Base-by-base conservation (phyloP, 352 stramenopile genomes). In the Phytopythium montanum region DNA sequence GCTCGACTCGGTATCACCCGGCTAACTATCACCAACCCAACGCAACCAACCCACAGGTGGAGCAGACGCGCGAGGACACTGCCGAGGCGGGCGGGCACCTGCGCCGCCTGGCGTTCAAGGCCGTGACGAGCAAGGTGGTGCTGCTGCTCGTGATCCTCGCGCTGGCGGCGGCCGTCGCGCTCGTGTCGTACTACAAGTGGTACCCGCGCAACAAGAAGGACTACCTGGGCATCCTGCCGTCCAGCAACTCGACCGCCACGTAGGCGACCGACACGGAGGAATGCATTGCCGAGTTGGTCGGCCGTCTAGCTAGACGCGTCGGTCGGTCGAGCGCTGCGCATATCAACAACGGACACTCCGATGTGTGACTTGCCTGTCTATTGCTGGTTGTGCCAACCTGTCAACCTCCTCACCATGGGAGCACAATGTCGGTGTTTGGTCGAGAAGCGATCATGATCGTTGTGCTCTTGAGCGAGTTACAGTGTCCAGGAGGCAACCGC, bases 131-230 rank as follows among this genome's bases (percentile, higher is more conserved):
- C 70, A 85, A 82, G 60, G 31, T 92, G 36, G 39, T 82, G 28
- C 54, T 90, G 58, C 31, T 79, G 29, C 52, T 92, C 28, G 59
- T 92, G 23, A 92, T 92, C 26, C 56, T 92, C 19, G 75, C 64
- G 16, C 69, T 92, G 23, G 62, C 59, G 2, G 62, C 72, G 21
- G 79, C 82, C 28, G 89, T 92, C 48, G 66, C 60, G 12, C 48
- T 88, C 29, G 78, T 92, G 6, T 85, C 82, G 44, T 89, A 90
- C 60, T 88, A 85, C 73, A 87, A 85, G 51, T 92, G 82, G 82
- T 92, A 88, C 55, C 82, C 82, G 21, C 70, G 72, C 50, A 73
- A 78, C 62, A 79, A 88, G 66, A 90, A 86, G 65, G 81, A 90
- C 57, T 68, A 80, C 29, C n/a, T 88, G 45, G 78, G 78, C 19